These are phyloP conservation scores for Paxillus ammoniavirescens DNA, from an alignment of 768 basidiomycete species.

Conservation along the genomic window DNA sequence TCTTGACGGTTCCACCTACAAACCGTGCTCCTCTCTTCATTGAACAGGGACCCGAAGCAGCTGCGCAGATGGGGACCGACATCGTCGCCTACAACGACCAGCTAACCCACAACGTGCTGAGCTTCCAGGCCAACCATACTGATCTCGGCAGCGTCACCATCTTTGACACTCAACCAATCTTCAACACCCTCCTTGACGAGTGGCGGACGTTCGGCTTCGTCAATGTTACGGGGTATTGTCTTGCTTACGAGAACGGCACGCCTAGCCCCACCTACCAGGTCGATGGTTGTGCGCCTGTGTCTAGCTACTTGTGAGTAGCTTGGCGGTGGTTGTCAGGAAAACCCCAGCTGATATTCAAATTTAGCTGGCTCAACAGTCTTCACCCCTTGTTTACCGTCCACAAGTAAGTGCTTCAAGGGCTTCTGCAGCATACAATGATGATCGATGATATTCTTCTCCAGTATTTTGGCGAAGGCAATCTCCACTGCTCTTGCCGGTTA, in stretches of 20 bases:
- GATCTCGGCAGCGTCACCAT: slow-evolving; percentile 46
- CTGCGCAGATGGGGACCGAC: slow-evolving; percentile 29
- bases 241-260: slow-evolving; percentile 58
- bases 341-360: background rate
- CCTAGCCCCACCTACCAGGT: slow-evolving; percentile 51
- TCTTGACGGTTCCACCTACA: slow-evolving; percentile 62
- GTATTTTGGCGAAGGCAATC: slow-evolving; percentile 51
- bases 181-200: slow-evolving; percentile 56
- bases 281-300: slow-evolving; percentile 58
- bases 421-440: background rate
- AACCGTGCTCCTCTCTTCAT: slow-evolving; percentile 55
- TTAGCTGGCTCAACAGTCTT: slow-evolving; percentile 59
- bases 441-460: slow-evolving; percentile 15
- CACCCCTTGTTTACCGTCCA: slow-evolving; percentile 66
- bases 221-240: slow-evolving; percentile 58
- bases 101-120: slow-evolving; percentile 35
- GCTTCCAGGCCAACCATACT: slow-evolving; percentile 41
- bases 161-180: slow-evolving; percentile 57
- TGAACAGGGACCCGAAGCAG: slow-evolving; percentile 32
- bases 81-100: slow-evolving; percentile 53
- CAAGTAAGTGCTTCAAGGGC: slow-evolving; percentile 38
- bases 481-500: slow-evolving; percentile 43
- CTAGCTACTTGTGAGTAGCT: slow-evolving; percentile 58
- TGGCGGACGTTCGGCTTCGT: slow-evolving; percentile 53
- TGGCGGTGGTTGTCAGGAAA: background rate